These are phyloP conservation scores for Delphinella strobiligena DNA, from an alignment of 2,329 filamentous ascomycete genomes.

Conservation along the genomic window DNA sequence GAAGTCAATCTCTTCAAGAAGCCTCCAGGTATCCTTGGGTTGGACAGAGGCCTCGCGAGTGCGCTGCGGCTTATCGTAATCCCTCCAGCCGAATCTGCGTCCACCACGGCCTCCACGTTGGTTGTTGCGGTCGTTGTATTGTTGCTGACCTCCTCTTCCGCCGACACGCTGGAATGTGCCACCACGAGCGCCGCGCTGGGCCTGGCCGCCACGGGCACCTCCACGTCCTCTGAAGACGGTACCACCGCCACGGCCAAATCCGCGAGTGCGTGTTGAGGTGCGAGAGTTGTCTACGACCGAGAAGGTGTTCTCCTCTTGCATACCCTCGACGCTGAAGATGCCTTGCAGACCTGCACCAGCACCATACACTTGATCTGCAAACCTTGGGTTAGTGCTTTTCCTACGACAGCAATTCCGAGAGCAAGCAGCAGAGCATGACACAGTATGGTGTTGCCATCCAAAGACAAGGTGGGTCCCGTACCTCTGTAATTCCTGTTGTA, in stretches of 20 bases:
- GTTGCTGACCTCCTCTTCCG: conserved; percentile 54
- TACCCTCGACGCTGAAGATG: conserved; percentile 78
- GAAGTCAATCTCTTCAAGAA: conserved; percentile 98
- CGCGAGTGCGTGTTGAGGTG: conserved; percentile 69
- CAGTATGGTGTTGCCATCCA: no score
- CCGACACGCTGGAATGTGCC: conserved; percentile 63
- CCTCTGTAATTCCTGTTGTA: conserved; percentile 92
- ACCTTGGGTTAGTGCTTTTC: conserved; percentile 31
- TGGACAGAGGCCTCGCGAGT: conserved; percentile 94
- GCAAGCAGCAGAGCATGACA: no score
- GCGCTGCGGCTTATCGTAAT: conserved; percentile 94
- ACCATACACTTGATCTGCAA: conserved; percentile 85
- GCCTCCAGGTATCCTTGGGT: conserved; percentile 88
- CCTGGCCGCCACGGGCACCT: conserved; percentile 55
- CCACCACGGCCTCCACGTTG: conserved; percentile 49
- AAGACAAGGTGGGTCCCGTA: no score
- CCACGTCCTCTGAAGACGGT: conserved; percentile 72
- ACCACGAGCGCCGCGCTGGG: conserved; percentile 52
- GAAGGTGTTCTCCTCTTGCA: conserved; percentile 95
- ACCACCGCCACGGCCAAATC: conserved; percentile 73
- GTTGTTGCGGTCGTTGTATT: conserved; percentile 59
- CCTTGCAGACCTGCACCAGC: conserved; percentile 62
- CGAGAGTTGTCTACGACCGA: conserved; percentile 94
- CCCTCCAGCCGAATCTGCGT: conserved; percentile 92
- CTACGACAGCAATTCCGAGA: neutral